These are phyloP conservation scores for Achaetomium macrosporum DNA, from an alignment of 2,329 filamentous ascomycete species.

Conservation along the genomic window DNA sequence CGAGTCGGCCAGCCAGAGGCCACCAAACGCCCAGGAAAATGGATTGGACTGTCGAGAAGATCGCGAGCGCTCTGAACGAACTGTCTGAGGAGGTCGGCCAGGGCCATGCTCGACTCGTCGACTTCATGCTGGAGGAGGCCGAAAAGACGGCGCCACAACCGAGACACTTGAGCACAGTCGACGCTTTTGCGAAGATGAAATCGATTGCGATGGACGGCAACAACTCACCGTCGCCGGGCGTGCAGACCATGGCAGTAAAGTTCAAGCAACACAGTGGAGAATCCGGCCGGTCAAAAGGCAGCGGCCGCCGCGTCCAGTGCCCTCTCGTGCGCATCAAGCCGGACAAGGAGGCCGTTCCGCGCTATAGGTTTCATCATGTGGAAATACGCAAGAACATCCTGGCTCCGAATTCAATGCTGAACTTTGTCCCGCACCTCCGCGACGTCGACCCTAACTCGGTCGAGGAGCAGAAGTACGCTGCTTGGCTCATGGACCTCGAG, in stretches of 20 bases:
- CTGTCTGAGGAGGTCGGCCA: slow-evolving; percentile 40
- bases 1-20: slow-evolving; percentile 2
- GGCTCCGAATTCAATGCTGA: slow-evolving; percentile 54
- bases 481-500: slow-evolving; percentile 53
- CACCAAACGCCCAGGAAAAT: slow-evolving; percentile 14
- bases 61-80: slow-evolving; percentile 36
- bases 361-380: slow-evolving; percentile 54
- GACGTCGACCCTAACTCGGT: slow-evolving; percentile 47
- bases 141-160: slow-evolving; percentile 34
- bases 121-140: slow-evolving; percentile 42
- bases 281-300: slow-evolving; percentile 19
- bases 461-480: slow-evolving; percentile 49
- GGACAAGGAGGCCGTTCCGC: slow-evolving; percentile 47
- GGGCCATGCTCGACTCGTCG: slow-evolving; percentile 40
- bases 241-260: slow-evolving; percentile 42
- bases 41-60: slow-evolving; percentile 40
- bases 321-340: slow-evolving; percentile 43
- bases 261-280: slow-evolving; percentile 36
- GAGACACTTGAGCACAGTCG: slow-evolving; percentile 37
- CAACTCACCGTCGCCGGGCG: slow-evolving; percentile 25
- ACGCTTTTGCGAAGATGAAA: slow-evolving; percentile 44
- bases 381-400: slow-evolving; percentile 55
- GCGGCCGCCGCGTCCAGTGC: slow-evolving; percentile 8
- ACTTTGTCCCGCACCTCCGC: slow-evolving; percentile 53
- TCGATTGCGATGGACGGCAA: slow-evolving; percentile 29